A percentile compares a stretch with the other conserved stretches of the same genome.
Evolutionary conservation across 306 rosid genomes (phyloP).

Genomic region (Trifolium fragiferum): DNA sequence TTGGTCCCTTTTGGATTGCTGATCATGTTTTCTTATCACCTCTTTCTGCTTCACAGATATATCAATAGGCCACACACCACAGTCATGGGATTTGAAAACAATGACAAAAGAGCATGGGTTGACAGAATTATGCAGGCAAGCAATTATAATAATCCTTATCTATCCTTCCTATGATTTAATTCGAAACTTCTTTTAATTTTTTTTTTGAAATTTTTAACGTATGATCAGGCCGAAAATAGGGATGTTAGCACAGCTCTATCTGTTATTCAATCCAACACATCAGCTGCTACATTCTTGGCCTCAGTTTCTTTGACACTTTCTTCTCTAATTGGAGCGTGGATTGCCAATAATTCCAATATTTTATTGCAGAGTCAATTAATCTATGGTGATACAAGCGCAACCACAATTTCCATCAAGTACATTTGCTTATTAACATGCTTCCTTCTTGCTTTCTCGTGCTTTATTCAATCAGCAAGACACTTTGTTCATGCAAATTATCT

Average conservation of each 20-base stretch:
- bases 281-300: conserved; percentile 69
- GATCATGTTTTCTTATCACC: conserved; percentile 71
- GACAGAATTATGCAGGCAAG: conserved; percentile 74
- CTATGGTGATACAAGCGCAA: conserved; percentile 63
- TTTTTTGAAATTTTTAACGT: neutral
- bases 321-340: conserved; percentile 82
- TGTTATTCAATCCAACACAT: conserved; percentile 64
- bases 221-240: conserved; percentile 53
- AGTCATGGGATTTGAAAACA: conserved; percentile 70
- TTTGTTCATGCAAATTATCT: conserved; percentile 83
- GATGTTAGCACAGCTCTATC: conserved; percentile 52
- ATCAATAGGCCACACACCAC: conserved; percentile 69
- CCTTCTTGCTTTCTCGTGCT: conserved; percentile 73
- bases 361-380: conserved; percentile 55
- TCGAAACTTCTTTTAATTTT: neutral
- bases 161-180: neutral
- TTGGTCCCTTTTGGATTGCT: conserved; percentile 76
- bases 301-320: conserved; percentile 66
- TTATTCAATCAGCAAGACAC: conserved; percentile 75
- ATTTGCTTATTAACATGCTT: conserved; percentile 64
- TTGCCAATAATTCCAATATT: conserved; percentile 51
- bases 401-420: conserved; percentile 64
- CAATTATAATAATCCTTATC: neutral
- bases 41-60: conserved; percentile 65
- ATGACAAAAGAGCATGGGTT: conserved; percentile 77